Percentiles rank a stretch among this genome's conserved stretches.
These are phyloP conservation scores for Schwanniomyces sp. DNA, from an alignment of 805 yeast species.

Conservation along the genomic window DNA sequence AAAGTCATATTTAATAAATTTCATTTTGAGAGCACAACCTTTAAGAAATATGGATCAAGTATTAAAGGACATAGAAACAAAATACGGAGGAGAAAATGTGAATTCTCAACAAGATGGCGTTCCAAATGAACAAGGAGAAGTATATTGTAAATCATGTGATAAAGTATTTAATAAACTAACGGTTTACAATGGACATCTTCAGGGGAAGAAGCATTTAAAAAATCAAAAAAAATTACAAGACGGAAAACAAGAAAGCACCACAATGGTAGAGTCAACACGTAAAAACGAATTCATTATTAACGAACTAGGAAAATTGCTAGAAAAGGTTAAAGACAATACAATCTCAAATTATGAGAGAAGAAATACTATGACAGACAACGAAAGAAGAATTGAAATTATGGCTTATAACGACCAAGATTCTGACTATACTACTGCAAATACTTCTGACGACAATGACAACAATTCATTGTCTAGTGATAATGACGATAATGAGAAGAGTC, in stretches of 20 bases:
- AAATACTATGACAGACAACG: conserved; percentile 68
- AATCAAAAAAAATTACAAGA: conserved; percentile 23
- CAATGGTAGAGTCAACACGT: conserved; percentile 21
- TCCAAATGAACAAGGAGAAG: conserved; percentile 23
- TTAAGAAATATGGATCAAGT: conserved; percentile 38
- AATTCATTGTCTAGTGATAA: conserved; percentile 25
- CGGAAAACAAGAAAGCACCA: not conserved
- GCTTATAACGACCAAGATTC: conserved; percentile 38
- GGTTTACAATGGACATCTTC: conserved; percentile 67
- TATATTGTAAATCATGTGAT: conserved; percentile 65
- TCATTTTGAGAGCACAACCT: conserved; percentile 49
- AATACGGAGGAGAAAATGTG: conserved; percentile 2
- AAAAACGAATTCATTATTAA: conserved; percentile 43
- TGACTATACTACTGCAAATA: conserved; percentile 39
- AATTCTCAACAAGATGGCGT: conserved; percentile 8
- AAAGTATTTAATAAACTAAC: conserved; percentile 61
- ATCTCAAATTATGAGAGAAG: conserved; percentile 62
- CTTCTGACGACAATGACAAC: conserved; percentile 19
- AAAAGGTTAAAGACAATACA: conserved; percentile 47
- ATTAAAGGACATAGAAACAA: conserved; percentile 5
- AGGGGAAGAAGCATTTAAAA: conserved; percentile 74
- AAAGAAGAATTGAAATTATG: conserved; percentile 52
- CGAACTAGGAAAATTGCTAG: conserved; percentile 36
- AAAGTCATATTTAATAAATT: conserved; percentile 49
- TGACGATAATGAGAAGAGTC: conserved; percentile 50